Percentiles rank a stretch among this genome's conserved stretches.
These are phyloP conservation scores for Papiliotrema nemorosa DNA, from an alignment of 1,284 basidiomycete species.

Conservation along the genomic window DNA sequence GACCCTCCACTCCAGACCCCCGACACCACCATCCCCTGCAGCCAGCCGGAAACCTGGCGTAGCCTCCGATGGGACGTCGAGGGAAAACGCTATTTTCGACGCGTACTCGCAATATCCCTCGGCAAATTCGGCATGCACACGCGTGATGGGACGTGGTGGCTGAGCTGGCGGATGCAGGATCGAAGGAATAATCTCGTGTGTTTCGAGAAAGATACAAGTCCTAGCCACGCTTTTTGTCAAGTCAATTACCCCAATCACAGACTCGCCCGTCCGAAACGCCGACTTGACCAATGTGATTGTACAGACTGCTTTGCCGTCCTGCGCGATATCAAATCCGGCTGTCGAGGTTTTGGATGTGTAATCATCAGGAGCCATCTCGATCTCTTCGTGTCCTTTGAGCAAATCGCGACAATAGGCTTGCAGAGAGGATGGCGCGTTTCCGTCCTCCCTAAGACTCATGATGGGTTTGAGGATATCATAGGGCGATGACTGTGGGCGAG, in stretches of 20 bases:
- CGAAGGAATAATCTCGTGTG: constrained; percentile 72
- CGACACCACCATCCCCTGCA: constrained; percentile 53
- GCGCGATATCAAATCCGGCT: constrained; percentile 88
- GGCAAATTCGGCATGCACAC: no score
- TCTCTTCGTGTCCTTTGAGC: no score
- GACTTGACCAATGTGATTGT: constrained; percentile 86
- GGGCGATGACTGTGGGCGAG: constrained; percentile 23
- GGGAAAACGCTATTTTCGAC: constrained; percentile 70
- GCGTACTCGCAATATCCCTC: no score
- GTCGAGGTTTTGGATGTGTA: no score
- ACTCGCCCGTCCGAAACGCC: constrained; percentile 83
- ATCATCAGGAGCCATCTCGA: no score
- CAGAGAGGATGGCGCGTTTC: no score
- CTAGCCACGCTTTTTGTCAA: constrained; percentile 64
- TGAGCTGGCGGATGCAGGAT: constrained; percentile 51
- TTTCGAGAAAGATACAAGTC: constrained; percentile 68
- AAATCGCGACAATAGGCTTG: no score
- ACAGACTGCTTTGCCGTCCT: constrained; percentile 81
- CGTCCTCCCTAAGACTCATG: no score
- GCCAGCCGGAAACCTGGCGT: constrained; percentile 67
- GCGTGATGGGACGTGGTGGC: constrained; percentile 14
- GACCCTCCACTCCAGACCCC: constrained; percentile 83
- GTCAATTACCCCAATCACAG: constrained; percentile 79
- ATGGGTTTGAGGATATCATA: constrained; percentile 46
- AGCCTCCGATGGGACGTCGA: constrained; percentile 84